Evolutionary conservation across 2,329 filamentous ascomycete species (phyloP).

Genomic region (Phymatotrichopsis omnivora): DNA sequence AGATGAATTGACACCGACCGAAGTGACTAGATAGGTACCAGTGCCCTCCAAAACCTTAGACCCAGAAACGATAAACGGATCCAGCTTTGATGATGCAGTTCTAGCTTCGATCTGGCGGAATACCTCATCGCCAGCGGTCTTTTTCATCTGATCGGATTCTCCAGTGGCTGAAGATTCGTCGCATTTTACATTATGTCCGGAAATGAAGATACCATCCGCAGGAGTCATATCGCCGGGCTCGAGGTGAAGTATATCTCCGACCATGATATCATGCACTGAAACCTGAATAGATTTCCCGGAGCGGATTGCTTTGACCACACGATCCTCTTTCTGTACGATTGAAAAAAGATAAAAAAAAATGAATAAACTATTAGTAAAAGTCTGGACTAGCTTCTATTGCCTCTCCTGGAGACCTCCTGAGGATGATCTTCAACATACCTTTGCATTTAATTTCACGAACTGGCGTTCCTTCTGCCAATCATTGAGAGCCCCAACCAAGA

Average conservation of each 20-base stretch:
- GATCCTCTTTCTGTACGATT: conserved; percentile 48
- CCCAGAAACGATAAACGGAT: conserved; percentile 55
- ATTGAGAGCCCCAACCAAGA: conserved; percentile 52
- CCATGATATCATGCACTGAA: conserved; percentile 55
- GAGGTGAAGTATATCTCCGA: conserved; percentile 59
- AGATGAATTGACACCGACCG: conserved; percentile 46
- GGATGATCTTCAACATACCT: too few relatives aligned
- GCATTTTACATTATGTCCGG: conserved; percentile 56
- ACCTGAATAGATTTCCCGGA: conserved; percentile 55
- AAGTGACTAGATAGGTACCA: conserved; percentile 46
- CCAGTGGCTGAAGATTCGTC: conserved; percentile 66
- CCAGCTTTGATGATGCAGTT: conserved; percentile 46
- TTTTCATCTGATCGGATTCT: conserved; percentile 62
- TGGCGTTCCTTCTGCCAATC: conserved; percentile 60
- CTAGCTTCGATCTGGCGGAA: conserved; percentile 47
- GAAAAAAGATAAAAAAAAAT: conserved; percentile 4
- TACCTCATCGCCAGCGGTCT: conserved; percentile 51
- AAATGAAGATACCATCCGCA: conserved; percentile 59
- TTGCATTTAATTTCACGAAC: conserved; percentile 51
- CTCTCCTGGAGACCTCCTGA: neutral
- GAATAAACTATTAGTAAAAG: neutral
- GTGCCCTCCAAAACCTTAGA: conserved; percentile 47
- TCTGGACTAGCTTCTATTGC: neutral
- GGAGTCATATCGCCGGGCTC: conserved; percentile 61
- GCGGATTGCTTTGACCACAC: conserved; percentile 55